Percentiles rank a stretch among this genome's conserved stretches.
phyloP scores from a whole-genome alignment of 2,329 filamentous ascomycete genomes.

The Lachnellula suecica region DNA sequence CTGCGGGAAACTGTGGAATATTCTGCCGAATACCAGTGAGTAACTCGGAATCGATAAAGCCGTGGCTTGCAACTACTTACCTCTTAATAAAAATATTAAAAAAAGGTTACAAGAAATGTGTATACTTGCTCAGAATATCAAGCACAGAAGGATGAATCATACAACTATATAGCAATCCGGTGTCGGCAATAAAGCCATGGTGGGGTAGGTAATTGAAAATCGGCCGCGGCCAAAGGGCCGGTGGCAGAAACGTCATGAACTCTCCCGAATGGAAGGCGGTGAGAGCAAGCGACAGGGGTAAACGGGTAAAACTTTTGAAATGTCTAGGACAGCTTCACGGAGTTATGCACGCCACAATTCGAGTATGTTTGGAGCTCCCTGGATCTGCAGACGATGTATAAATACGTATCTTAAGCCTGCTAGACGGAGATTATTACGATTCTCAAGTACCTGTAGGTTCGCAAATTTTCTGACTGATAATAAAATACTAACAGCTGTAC shows the following conservation, averaged over 20 bases:
- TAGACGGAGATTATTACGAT: constrained; percentile 34
- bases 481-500: constrained; percentile 18
- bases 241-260: not conserved
- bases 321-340: constrained; percentile 5
- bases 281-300: not conserved
- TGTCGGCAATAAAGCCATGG: not conserved
- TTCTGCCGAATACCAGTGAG: constrained; percentile 8
- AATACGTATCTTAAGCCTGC: constrained; percentile 29
- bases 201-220: not conserved
- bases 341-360: constrained; percentile 2
- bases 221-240: not conserved
- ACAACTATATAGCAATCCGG: not conserved
- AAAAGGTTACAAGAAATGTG: too few relatives aligned
- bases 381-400: constrained; percentile 53
- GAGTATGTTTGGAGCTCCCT: constrained; percentile 42
- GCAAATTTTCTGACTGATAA: constrained; percentile 1
- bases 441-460: constrained; percentile 45
- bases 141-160: constrained; percentile 1
- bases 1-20: constrained; percentile 1
- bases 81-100: not conserved
- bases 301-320: constrained; percentile 2
- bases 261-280: constrained; percentile 5
- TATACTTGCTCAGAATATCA: too few relatives aligned
- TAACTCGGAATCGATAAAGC: not conserved
- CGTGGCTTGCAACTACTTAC: not conserved